Evolutionary conservation across 139 green algal genomes (phyloP).

Genomic region (Edaphochlamys debaryana): DNA sequence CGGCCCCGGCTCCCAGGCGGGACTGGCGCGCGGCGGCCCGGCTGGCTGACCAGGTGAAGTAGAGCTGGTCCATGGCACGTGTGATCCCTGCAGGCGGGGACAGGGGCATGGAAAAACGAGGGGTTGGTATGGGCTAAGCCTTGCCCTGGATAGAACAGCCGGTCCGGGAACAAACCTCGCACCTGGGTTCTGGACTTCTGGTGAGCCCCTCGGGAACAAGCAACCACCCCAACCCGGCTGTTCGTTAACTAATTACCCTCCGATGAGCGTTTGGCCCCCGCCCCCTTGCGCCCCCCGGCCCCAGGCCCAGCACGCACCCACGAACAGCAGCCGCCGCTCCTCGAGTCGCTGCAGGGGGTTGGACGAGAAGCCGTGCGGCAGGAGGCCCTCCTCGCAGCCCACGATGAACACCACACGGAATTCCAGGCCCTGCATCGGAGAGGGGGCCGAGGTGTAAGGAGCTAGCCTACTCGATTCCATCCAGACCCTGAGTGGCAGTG

Average conservation of each 20-base stretch:
- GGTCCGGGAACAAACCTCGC: background rate
- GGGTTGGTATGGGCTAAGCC: background rate
- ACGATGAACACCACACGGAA: slow-evolving; percentile 14
- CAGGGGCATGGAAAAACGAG: too few species aligned
- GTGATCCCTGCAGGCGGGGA: background rate
- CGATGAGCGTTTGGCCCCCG: too few species aligned
- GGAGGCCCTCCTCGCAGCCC: slow-evolving; percentile 27
- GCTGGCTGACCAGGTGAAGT: slow-evolving; percentile 21
- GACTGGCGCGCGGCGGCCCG: background rate
- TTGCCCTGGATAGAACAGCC: background rate
- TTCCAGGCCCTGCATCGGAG: too few species aligned
- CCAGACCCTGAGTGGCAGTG: too few species aligned
- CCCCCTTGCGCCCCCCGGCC: too few species aligned
- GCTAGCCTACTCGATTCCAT: too few species aligned
- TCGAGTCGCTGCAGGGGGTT: background rate
- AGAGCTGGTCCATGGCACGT: slow-evolving; percentile 37
- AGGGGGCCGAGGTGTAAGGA: too few species aligned
- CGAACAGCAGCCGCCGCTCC: slow-evolving; percentile 38
- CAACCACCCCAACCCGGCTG: too few species aligned
- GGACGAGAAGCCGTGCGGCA: background rate
- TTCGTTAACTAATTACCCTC: too few species aligned
- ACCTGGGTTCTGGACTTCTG: too few species aligned
- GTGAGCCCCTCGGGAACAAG: too few species aligned
- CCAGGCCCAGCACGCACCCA: background rate
- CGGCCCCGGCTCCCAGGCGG: background rate